Percentiles rank a stretch among this genome's conserved stretches.
These are phyloP conservation scores for Colletotrichum lupini DNA, from an alignment of 2,329 filamentous ascomycete genomes.

Conservation along the genomic window DNA sequence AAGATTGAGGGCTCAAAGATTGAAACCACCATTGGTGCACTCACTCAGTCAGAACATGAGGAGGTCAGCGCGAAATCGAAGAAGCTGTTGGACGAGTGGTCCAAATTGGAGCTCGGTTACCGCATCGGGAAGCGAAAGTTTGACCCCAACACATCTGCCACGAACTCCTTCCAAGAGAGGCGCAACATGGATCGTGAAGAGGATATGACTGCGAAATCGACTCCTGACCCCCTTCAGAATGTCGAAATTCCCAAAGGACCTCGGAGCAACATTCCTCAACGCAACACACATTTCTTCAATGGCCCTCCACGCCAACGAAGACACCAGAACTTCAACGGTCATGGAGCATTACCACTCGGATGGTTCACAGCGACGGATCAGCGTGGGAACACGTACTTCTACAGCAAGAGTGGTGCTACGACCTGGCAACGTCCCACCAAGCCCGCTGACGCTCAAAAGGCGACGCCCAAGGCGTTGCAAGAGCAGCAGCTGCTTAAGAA, in stretches of 20 bases:
- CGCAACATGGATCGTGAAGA: conserved; percentile 60
- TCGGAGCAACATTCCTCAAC: conserved; percentile 69
- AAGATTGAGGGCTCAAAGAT: conserved; percentile 98
- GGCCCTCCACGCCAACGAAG: conserved; percentile 52
- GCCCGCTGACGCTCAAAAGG: conserved; percentile 73
- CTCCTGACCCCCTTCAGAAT: conserved; percentile 56
- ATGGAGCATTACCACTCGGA: conserved; percentile 76
- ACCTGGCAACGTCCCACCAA: conserved; percentile 85
- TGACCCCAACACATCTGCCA: conserved; percentile 70
- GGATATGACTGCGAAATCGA: conserved; percentile 46
- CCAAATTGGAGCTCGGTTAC: conserved; percentile 89
- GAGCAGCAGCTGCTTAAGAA: conserved; percentile 83
- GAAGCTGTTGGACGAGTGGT: conserved; percentile 84
- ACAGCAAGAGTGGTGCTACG: conserved; percentile 79
- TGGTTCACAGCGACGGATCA: conserved; percentile 84
- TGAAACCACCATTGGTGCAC: conserved; percentile 79
- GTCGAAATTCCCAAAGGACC: conserved; percentile 68
- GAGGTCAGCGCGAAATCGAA: conserved; percentile 78
- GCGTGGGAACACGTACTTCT: conserved; percentile 85
- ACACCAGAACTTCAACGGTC: conserved; percentile 63
- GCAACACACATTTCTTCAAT: conserved; percentile 60
- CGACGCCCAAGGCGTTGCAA: conserved; percentile 70
- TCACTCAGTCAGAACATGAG: conserved; percentile 77
- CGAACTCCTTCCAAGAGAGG: conserved; percentile 71
- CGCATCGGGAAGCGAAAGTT: conserved; percentile 91